Evolutionary conservation across 192 early-diverging fungal species (phyloP).

Genomic region (Allomyces macrogynus): DNA sequence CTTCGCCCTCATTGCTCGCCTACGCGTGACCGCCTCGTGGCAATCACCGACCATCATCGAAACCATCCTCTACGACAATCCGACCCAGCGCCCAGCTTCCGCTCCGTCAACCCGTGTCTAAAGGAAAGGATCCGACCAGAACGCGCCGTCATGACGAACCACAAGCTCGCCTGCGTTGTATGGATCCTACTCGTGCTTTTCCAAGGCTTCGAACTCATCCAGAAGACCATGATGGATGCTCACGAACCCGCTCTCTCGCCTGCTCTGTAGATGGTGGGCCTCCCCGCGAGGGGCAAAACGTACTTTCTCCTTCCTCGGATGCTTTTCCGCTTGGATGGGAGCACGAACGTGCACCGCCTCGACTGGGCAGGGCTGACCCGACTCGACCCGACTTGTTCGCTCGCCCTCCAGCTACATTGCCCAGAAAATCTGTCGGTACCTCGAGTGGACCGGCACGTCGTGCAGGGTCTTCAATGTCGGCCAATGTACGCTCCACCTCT

Average conservation of each 20-base stretch:
- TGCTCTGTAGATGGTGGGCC: conserved; percentile 30
- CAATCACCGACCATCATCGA: too few species aligned
- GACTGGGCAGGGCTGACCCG: background rate
- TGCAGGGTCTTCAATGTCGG: conserved; percentile 95
- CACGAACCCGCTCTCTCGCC: background rate
- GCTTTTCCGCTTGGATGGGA: background rate
- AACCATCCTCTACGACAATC: too few species aligned
- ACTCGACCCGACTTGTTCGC: background rate
- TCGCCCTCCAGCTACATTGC: background rate
- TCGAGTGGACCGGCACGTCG: conserved; percentile 84
- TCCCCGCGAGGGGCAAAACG: conserved; percentile 89
- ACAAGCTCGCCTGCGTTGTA: background rate
- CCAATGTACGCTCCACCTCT: conserved; percentile 16
- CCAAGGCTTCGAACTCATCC: background rate
- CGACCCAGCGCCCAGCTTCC: too few species aligned
- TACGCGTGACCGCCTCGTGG: too few species aligned
- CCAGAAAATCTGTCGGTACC: conserved; percentile 57
- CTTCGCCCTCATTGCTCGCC: too few species aligned
- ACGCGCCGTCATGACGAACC: background rate
- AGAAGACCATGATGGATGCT: background rate
- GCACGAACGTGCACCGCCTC: background rate
- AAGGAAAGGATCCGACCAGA: too few species aligned
- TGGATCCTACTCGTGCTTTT: background rate
- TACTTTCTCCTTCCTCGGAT: conserved; percentile 21
- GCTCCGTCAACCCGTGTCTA: too few species aligned